These are phyloP conservation scores for Labyrinthula sp. DNA, from an alignment of 352 stramenopile species.

Conservation along the genomic window DNA sequence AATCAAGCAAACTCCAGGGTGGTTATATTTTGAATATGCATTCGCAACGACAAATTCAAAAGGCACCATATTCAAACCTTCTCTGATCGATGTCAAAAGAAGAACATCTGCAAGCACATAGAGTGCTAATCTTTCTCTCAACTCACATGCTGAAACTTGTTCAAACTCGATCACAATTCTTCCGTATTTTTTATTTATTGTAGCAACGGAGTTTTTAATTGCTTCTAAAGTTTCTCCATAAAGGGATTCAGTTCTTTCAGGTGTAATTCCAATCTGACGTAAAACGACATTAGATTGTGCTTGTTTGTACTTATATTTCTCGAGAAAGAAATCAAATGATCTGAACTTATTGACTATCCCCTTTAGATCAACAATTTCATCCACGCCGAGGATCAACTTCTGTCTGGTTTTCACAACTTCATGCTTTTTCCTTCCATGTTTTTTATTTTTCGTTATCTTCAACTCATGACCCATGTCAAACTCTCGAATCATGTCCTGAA, in stretches of 20 bases:
- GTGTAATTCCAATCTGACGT: constrained; percentile 34
- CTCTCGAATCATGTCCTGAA: too few relatives aligned
- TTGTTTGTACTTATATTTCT: too few relatives aligned
- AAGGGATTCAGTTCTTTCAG: too few relatives aligned
- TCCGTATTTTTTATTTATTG: too few relatives aligned
- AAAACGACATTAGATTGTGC: constrained; percentile 54
- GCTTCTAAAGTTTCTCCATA: too few relatives aligned
- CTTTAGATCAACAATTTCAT: constrained; percentile 79
- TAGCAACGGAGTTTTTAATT: too few relatives aligned
- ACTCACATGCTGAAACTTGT: constrained; percentile 5
- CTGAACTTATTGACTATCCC: constrained; percentile 87
- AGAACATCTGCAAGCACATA: constrained; percentile 50
- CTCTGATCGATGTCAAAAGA: constrained; percentile 52
- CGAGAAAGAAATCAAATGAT: constrained; percentile 78
- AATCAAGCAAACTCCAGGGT: constrained; percentile 41
- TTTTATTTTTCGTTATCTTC: too few relatives aligned
- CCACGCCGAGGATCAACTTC: constrained; percentile 61
- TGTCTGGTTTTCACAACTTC: constrained; percentile 6
- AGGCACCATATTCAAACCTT: constrained; percentile 61
- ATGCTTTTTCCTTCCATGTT: too few relatives aligned
- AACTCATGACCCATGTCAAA: too few relatives aligned
- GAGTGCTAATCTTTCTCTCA: constrained; percentile 52
- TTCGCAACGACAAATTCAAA: constrained; percentile 57
- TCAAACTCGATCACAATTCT: constrained; percentile 28
- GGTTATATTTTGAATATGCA: too few relatives aligned